Evolutionary conservation across 2,329 filamentous ascomycete genomes (phyloP), one percentile per base, ranked within the genome.

Genomic region (Emergomyces orientalis): DNA sequence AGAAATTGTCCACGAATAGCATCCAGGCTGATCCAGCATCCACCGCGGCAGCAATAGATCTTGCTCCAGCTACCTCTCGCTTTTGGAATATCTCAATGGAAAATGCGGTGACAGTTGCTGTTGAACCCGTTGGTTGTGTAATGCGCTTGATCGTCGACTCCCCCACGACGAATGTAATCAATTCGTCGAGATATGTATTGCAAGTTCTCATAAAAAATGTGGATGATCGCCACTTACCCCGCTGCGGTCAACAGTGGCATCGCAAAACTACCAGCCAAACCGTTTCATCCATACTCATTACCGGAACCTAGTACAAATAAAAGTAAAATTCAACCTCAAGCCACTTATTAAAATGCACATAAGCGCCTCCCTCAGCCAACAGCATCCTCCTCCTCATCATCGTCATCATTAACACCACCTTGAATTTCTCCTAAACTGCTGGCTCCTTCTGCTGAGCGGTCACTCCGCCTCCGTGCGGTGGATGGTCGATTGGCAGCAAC

Each of bases 401-500:
- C 14, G 19, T 43, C 41, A 43, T 43, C 41, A 17, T 19, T 13
- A 19, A 2, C 41, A 11, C 45, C n/a, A 47, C 9, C 45, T 47
- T 47, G 45, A 27, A 27, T 43, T 22, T 13, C 27, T 8, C 54
- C 56, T 27, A 34, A 34, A 32, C 17, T 47, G 25, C 30, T 47
- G 7, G 41, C 27, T 3, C 41, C 56, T 39, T 59, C 25, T 22
- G 39, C 17, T 5, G 56, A 25, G 1, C 25, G 56, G 3, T 41
- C 41, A 32, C 56, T 59, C 27, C 41, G 39, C 27, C 56, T 25
- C n/a, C 56, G 56, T 30, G 41, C 8, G 6, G 25, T 59, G 30
- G 56, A 59, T 6, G 41, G 25, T 22, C 41, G 17, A 59, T 32
- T 59, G 3, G 72, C 69, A 11, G 68, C 69, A 2, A 71, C 71